Evolutionary conservation across 2,329 filamentous ascomycete genomes (phyloP).

Genomic region (Aspergillus spinulosporus): DNA sequence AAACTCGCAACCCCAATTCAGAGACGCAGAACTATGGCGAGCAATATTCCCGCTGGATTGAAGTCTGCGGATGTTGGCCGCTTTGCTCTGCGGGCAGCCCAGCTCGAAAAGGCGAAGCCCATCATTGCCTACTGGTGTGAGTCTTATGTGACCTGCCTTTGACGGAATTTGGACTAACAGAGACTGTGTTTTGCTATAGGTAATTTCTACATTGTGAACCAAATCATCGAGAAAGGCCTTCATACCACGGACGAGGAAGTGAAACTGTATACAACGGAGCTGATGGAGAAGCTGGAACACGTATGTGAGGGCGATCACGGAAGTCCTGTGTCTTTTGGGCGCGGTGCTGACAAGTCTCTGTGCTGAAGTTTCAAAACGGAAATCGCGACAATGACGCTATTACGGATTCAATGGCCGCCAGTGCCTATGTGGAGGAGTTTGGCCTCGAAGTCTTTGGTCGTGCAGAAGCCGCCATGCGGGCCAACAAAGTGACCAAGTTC

Average conservation of each 20-base stretch:
- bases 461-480: conserved; percentile 77
- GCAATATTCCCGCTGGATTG: conserved; percentile 68
- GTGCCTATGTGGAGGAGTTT: conserved; percentile 93
- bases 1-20: not conserved
- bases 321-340: not conserved
- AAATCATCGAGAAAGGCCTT: conserved; percentile 78
- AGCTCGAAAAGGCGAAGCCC: conserved; percentile 81
- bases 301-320: conserved; percentile 42
- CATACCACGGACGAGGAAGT: conserved; percentile 78
- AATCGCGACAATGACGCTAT: conserved; percentile 79
- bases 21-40: conserved; percentile 61
- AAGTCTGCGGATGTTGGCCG: conserved; percentile 79
- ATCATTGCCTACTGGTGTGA: conserved; percentile 94
- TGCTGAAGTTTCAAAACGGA: conserved; percentile 64
- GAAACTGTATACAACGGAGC: conserved; percentile 72
- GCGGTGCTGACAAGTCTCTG: conserved; percentile 13
- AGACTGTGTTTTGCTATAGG: conserved; percentile 50
- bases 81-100: conserved; percentile 78
- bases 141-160: conserved; percentile 36
- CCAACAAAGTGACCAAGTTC: conserved; percentile 78
- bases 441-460: conserved; percentile 82
- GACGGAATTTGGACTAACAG: conserved; percentile 21
- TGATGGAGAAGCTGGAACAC: conserved; percentile 91
- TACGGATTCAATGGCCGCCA: conserved; percentile 78
- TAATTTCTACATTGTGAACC: conserved; percentile 89